Percentiles rank a stretch among this genome's conserved stretches.
Conservation (phyloP, 208 protist species). For the Plasmodiophora brassicae region DNA sequence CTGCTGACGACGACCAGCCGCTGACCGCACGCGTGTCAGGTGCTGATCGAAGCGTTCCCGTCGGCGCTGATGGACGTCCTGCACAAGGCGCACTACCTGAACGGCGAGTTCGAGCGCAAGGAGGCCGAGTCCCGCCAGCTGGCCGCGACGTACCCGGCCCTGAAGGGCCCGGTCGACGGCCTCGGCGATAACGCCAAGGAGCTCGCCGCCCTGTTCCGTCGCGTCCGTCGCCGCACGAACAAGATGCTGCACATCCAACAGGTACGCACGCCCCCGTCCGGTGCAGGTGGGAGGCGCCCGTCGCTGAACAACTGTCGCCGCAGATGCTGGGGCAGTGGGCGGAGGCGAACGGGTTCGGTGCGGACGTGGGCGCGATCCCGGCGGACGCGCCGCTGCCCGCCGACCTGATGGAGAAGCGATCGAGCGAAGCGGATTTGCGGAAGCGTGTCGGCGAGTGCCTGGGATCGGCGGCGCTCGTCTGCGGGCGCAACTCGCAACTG, state of each 20-base stretch:
- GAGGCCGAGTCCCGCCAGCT: background rate
- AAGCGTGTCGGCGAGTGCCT: background rate
- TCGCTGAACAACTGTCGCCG: background rate
- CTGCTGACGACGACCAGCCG: too few relatives aligned
- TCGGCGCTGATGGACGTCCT: background rate
- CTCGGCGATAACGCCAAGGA: slow-evolving; percentile 18
- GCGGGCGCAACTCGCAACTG: background rate
- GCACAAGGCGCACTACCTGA: slow-evolving; percentile 3
- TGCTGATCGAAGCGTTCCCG: background rate
- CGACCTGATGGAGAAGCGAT: background rate
- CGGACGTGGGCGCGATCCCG: background rate
- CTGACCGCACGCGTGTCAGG: too few relatives aligned
- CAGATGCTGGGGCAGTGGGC: background rate
- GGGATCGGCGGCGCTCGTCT: background rate
- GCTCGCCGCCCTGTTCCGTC: background rate
- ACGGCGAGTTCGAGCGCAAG: background rate
- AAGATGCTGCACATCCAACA: slow-evolving; percentile 27
- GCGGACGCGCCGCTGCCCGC: background rate
- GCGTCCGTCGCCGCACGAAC: background rate
- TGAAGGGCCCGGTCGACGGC: background rate
- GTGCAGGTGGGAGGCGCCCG: background rate
- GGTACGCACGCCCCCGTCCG: too few relatives aligned
- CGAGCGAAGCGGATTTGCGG: background rate
- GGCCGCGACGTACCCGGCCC: background rate
- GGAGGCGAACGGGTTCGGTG: background rate